phyloP scores from a whole-genome alignment of 805 yeast genomes.

The Kodamaea jinghongensis region DNA sequence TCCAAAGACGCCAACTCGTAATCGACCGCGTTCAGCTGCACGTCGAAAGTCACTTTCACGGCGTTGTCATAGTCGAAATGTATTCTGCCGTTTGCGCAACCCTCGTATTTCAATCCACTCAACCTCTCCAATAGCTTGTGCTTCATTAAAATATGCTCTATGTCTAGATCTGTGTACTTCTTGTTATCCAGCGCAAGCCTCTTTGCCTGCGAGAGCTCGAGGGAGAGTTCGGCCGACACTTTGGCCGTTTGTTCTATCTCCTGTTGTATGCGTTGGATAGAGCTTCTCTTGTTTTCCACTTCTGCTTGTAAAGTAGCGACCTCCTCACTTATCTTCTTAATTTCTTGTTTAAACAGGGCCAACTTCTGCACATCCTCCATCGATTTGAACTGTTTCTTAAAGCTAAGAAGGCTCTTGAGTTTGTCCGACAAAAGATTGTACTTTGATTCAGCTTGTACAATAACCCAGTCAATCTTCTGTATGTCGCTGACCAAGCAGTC shows the following conservation, averaged over 20 bases:
- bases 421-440: slow-evolving; percentile 14
- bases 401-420: slow-evolving; percentile 12
- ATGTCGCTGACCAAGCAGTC: slow-evolving; percentile 14
- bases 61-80: slow-evolving; percentile 14
- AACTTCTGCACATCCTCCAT: slow-evolving; percentile 13
- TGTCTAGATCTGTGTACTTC: slow-evolving; percentile 20
- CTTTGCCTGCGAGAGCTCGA: slow-evolving; percentile 12
- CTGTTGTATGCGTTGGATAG: slow-evolving; percentile 11
- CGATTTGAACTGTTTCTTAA: slow-evolving; percentile 11
- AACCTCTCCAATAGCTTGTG: slow-evolving; percentile 25
- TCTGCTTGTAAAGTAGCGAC: slow-evolving; percentile 14
- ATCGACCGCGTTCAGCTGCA: background rate
- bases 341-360: slow-evolving; percentile 15
- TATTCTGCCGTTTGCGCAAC: slow-evolving; percentile 11
- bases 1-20: too few species aligned
- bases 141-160: slow-evolving; percentile 18
- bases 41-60: slow-evolving; percentile 8
- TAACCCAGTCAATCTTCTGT: slow-evolving; percentile 11
- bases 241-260: slow-evolving; percentile 13
- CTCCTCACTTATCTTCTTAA: slow-evolving; percentile 16
- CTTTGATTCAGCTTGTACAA: slow-evolving; percentile 10
- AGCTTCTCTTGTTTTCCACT: slow-evolving; percentile 9
- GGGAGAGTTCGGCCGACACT: slow-evolving; percentile 11
- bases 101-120: slow-evolving; percentile 21
- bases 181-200: slow-evolving; percentile 13